phyloP scores from a whole-genome alignment of 1,139 yeast species.

The Sugiyamaella xylanicola region DNA sequence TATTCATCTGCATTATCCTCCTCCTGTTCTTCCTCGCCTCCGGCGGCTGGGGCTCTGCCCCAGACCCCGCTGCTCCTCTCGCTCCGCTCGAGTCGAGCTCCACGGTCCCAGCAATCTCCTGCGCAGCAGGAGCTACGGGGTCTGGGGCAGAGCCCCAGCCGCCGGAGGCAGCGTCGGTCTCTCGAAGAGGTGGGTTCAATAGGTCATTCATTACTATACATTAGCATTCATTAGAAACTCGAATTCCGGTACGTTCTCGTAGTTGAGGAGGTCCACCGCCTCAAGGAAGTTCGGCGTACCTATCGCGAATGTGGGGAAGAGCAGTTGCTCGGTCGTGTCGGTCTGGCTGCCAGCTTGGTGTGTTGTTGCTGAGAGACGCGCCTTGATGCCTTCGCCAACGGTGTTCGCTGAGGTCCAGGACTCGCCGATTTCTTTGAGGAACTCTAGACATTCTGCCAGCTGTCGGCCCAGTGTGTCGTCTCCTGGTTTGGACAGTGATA shows the following conservation, averaged over 20 bases:
- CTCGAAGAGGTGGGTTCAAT: too few relatives aligned
- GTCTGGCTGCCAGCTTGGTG: conserved; percentile 1
- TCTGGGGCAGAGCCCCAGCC: conserved; percentile 2
- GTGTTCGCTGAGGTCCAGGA: conserved; percentile 29
- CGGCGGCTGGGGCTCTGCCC: conserved; percentile 1
- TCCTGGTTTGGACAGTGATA: conserved; percentile 19
- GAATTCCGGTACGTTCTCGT: conserved; percentile 20
- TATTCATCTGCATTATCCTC: background rate
- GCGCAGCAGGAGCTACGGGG: background rate
- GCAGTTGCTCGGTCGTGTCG: conserved; percentile 12
- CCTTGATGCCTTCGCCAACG: conserved; percentile 24
- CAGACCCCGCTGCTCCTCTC: background rate
- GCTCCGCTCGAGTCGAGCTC: background rate
- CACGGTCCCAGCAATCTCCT: background rate
- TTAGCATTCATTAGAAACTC: conserved; percentile 18
- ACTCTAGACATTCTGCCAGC: conserved; percentile 22
- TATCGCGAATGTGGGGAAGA: conserved; percentile 16
- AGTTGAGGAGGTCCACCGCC: conserved; percentile 14
- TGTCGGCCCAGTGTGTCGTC: conserved; percentile 12
- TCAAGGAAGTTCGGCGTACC: conserved; percentile 21
- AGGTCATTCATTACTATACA: too few relatives aligned
- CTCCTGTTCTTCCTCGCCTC: background rate
- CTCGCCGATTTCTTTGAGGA: conserved; percentile 25
- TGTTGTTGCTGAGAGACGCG: conserved; percentile 11
- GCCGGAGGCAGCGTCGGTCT: conserved; percentile 1